Evolutionary conservation across 108 stramenopile species (phyloP).

Genomic region (Seminavis robusta): DNA sequence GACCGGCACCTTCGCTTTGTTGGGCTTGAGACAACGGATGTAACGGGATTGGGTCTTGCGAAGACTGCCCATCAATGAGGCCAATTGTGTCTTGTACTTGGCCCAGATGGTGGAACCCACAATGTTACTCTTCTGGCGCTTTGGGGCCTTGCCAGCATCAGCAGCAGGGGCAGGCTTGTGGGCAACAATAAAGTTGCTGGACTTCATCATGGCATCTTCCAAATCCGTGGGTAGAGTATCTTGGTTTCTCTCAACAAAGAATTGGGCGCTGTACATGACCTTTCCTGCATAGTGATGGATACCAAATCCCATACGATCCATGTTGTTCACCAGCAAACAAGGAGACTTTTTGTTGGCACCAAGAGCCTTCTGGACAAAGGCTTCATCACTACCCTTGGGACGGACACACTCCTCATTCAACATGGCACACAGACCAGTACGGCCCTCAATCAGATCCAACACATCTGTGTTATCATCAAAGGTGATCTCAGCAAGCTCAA

Average conservation of each 20-base stretch:
- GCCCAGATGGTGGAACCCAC: conserved; percentile 67
- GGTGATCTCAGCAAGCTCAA: conserved; percentile 80
- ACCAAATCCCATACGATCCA: conserved; percentile 69
- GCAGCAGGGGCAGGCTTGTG: conserved; percentile 12
- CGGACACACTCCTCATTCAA: conserved; percentile 96
- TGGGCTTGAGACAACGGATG: conserved; percentile 88
- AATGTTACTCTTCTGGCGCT: conserved; percentile 50
- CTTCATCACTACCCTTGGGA: conserved; percentile 81
- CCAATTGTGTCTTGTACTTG: conserved; percentile 76
- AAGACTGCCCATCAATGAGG: conserved; percentile 59
- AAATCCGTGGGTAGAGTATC: conserved; percentile 83
- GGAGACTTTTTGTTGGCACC: conserved; percentile 52
- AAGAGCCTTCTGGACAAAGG: conserved; percentile 71
- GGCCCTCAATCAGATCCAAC: conserved; percentile 90
- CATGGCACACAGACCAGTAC: conserved; percentile 88
- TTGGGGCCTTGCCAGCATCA: conserved; percentile 16
- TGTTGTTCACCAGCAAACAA: conserved; percentile 50
- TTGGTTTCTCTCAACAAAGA: conserved; percentile 84
- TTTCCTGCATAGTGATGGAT: conserved; percentile 95
- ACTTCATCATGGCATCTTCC: conserved; percentile 40
- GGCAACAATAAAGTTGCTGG: conserved; percentile 54
- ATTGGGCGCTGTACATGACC: conserved; percentile 81
- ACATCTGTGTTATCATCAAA: conserved; percentile 95
- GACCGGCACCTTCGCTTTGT: conserved; percentile 70
- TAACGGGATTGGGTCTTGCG: conserved; percentile 75